Conservation (phyloP, 768 basidiomycete species). For the Tulasnella sp. region DNA sequence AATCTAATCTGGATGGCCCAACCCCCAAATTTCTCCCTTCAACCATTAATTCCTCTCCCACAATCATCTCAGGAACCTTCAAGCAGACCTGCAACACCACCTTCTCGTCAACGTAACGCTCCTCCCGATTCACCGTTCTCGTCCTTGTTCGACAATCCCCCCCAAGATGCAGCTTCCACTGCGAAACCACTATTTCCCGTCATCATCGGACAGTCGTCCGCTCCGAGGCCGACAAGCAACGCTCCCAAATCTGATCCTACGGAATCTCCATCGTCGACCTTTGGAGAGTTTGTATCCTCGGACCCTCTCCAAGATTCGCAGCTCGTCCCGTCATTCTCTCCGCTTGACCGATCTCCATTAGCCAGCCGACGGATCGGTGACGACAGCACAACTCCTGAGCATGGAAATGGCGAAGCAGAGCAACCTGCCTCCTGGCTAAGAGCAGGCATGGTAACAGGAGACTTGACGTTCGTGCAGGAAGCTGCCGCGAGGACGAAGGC, state of each 20-base stretch:
- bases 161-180: background rate
- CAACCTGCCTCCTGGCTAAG: background rate
- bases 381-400: background rate
- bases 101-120: background rate
- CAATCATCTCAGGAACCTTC: background rate
- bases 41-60: conserved; percentile 6
- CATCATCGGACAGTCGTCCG: background rate
- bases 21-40: conserved; percentile 22
- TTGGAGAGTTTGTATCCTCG: conserved; percentile 9
- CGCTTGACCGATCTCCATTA: background rate
- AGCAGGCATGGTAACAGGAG: background rate
- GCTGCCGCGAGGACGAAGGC: background rate
- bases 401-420: background rate
- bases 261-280: conserved; percentile 2
- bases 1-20: conserved; percentile 42
- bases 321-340: background rate
- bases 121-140: conserved; percentile 1
- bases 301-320: conserved; percentile 3
- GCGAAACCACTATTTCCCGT: background rate
- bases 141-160: conserved; percentile 13
- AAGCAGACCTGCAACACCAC: background rate
- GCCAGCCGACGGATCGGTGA: background rate
- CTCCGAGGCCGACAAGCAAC: background rate
- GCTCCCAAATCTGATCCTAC: background rate
- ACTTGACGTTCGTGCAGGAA: background rate